phyloP scores from a whole-genome alignment of 805 yeast genomes.

The Candida chilensis region DNA sequence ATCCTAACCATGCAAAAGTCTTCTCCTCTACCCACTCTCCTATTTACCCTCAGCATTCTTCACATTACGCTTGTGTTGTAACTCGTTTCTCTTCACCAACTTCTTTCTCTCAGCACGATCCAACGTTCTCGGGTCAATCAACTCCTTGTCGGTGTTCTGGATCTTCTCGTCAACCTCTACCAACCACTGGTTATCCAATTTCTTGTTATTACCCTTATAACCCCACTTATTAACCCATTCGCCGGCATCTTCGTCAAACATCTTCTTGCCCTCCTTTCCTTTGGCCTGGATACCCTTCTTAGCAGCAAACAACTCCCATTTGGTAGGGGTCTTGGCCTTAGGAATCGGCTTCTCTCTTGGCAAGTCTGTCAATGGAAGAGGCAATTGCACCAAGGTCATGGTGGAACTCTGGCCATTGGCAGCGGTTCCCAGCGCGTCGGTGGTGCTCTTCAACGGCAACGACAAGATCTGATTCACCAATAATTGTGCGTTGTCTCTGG shows the following conservation, averaged over 20 bases:
- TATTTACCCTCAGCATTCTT: no score
- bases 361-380: slow-evolving; percentile 70
- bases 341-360: slow-evolving; percentile 97
- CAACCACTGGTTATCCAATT: slow-evolving; percentile 84
- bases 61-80: slow-evolving; percentile 78
- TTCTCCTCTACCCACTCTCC: no score
- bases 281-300: slow-evolving; percentile 91
- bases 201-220: slow-evolving; percentile 86
- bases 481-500: slow-evolving; percentile 91
- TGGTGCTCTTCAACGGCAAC: slow-evolving; percentile 80
- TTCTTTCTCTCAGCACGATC: slow-evolving; percentile 76
- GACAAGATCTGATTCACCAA: slow-evolving; percentile 85
- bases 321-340: slow-evolving; percentile 83
- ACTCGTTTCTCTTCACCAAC: slow-evolving; percentile 73
- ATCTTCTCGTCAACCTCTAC: slow-evolving; percentile 85
- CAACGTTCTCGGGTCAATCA: slow-evolving; percentile 82
- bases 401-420: slow-evolving; percentile 57
- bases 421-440: slow-evolving; percentile 52
- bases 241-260: slow-evolving; percentile 79
- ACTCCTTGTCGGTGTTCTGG: slow-evolving; percentile 40
- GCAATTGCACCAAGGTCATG: slow-evolving; percentile 76
- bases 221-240: slow-evolving; percentile 99
- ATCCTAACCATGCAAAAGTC: no score
- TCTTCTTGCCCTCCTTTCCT: slow-evolving; percentile 82
- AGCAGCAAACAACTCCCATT: slow-evolving; percentile 95